Evolutionary conservation across 2,329 filamentous ascomycete genomes (phyloP), one percentile per base, ranked within the genome.

Genomic region (Thermoascus crustaceus): DNA sequence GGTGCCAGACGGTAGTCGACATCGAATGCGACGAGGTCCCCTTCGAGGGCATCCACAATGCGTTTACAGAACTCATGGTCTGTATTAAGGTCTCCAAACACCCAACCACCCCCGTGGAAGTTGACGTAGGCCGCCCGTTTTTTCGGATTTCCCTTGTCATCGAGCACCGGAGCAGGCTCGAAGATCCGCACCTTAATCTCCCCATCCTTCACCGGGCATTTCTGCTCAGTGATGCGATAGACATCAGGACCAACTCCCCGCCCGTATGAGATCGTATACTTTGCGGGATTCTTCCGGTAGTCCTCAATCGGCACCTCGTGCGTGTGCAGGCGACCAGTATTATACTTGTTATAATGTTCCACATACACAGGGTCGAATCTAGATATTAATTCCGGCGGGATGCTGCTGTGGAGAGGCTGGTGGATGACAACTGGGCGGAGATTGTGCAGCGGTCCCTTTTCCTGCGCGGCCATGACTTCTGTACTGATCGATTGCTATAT

Each of bases 1-100:
- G 61, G 62, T 2, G 61, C 57, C 23, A 65, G 48, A 19, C 61
- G 55, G 37, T 68, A 67, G 38, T 66, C 63, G 16, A 68, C 59
- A 41, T 67, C 64, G 42, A 68, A 63, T 1, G 49, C 61, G 10
- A 68, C 63, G 26, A 60, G 41, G 10, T 57, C 52, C n/a, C 60
- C 53, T 10, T 61, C 54, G 19, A 60, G 50, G 5, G 45, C 50
- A 39, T 62, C 45, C 16, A 62, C 58, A 8, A 68, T 37, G 13
- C 52, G 49, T 42, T 66, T 65, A 40, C 63, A 67, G 37, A 62
- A 58, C 24, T 64, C 58, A 41, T 62, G 54, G 30, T 67, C 63
- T 1, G 46, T 47, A 4, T 41, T 37, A 2, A 67, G 47, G 1
- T 55, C 58, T 2, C 63, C 63, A 44, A 68, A 64, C 5, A 67